phyloP scores from a whole-genome alignment of 2,329 filamentous ascomycete genomes.

The Chlorencoelia australis region DNA sequence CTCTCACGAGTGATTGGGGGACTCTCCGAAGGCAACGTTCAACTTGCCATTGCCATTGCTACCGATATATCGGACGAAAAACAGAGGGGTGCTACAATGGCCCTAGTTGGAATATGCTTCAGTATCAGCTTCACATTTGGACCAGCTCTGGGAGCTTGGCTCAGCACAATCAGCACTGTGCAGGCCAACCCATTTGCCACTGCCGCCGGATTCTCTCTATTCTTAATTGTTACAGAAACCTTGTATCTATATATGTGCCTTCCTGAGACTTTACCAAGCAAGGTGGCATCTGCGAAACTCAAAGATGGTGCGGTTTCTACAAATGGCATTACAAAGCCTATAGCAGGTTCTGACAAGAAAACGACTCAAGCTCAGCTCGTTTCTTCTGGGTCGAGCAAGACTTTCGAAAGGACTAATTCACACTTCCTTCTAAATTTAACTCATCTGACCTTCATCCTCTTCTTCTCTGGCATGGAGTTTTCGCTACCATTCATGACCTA shows the following conservation, averaged over 20 bases:
- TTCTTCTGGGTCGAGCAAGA: conserved; percentile 21
- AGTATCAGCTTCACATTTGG: conserved; percentile 96
- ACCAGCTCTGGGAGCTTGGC: conserved; percentile 78
- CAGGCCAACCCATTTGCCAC: conserved; percentile 88
- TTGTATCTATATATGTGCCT: conserved; percentile 74
- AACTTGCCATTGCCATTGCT: conserved; percentile 90
- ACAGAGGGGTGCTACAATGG: conserved; percentile 85
- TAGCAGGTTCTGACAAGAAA: conserved; percentile 3
- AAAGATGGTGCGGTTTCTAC: conserved; percentile 17
- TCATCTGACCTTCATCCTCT: conserved; percentile 86
- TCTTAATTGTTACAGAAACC: conserved; percentile 78
- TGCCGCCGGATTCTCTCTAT: conserved; percentile 78
- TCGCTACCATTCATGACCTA: conserved; percentile 96
- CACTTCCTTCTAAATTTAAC: conserved; percentile 72
- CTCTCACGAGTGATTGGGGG: conserved; percentile 89
- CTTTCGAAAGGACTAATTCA: conserved; percentile 54
- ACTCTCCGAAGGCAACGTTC: conserved; percentile 91
- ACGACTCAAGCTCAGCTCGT: conserved; percentile 13
- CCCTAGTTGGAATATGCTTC: conserved; percentile 91
- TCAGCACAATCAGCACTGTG: conserved; percentile 68
- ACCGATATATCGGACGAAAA: conserved; percentile 87
- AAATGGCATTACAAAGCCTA: conserved; percentile 14
- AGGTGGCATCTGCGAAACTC: conserved; percentile 30
- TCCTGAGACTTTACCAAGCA: conserved; percentile 72
- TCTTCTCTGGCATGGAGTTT: conserved; percentile 98